Conservation (phyloP, 2,329 filamentous ascomycete genomes). For the Cercospora zeae-maydis region DNA sequence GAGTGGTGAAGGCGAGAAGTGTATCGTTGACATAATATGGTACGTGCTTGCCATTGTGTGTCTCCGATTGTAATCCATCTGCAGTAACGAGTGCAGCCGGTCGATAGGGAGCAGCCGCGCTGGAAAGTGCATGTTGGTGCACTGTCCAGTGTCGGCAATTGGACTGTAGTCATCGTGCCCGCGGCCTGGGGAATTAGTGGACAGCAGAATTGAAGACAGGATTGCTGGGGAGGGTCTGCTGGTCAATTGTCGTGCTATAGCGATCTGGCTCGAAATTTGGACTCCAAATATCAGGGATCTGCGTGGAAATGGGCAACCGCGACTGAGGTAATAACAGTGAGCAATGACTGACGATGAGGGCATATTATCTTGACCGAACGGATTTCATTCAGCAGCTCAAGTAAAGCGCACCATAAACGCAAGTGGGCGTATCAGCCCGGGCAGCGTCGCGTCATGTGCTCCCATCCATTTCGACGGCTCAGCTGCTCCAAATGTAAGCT, state of each 20-base stretch:
- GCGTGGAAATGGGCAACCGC: not conserved
- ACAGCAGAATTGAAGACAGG: not conserved
- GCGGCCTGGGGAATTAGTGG: not conserved
- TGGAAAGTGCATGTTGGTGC: not conserved
- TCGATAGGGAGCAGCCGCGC: not conserved
- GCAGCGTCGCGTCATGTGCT: constrained; percentile 5
- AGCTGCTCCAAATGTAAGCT: constrained; percentile 1
- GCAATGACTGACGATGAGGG: not conserved
- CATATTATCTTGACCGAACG: constrained; percentile 8
- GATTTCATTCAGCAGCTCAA: constrained; percentile 19
- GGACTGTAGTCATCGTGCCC: not conserved
- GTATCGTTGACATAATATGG: not conserved
- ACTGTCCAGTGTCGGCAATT: not conserved
- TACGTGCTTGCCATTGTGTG: not conserved
- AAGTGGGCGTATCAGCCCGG: not conserved
- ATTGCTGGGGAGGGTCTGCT: not conserved
- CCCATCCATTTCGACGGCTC: constrained; percentile 10
- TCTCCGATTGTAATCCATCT: not conserved
- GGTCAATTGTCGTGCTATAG: not conserved
- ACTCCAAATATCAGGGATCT: not conserved
- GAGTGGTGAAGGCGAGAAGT: not conserved
- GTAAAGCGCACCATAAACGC: constrained; percentile 7
- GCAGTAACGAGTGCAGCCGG: not conserved
- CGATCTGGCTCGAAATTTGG: not conserved
- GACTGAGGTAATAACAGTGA: not conserved